Evolutionary conservation across 1,139 yeast species (phyloP).

Genomic region (Hyphopichia khmerensis): DNA sequence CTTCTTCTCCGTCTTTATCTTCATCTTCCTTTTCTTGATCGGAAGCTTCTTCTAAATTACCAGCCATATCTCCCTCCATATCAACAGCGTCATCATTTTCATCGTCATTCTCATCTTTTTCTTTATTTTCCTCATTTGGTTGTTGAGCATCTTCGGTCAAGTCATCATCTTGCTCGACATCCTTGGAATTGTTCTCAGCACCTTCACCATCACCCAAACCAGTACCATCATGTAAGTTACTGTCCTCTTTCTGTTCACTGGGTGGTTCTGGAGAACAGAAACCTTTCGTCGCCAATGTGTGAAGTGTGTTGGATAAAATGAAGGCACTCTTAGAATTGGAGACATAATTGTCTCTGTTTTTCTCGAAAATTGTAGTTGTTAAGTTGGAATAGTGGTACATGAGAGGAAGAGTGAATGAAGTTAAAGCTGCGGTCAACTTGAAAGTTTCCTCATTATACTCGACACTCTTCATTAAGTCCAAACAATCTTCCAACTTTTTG

Average conservation of each 20-base stretch:
- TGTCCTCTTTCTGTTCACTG: conserved; percentile 60
- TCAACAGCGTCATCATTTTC: conserved; percentile 84
- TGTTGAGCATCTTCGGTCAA: conserved; percentile 85
- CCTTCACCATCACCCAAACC: conserved; percentile 98
- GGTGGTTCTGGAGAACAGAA: conserved; percentile 92
- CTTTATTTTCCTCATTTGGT: conserved; percentile 73
- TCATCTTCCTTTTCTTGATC: conserved; percentile 66
- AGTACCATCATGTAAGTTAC: conserved; percentile 80
- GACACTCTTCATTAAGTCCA: conserved; percentile 18
- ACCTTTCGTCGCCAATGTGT: conserved; percentile 74
- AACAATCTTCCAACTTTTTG: conserved; percentile 16
- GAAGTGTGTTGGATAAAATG: conserved; percentile 55
- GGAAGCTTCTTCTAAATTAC: conserved; percentile 77
- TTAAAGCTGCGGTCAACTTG: conserved; percentile 40
- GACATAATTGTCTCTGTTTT: conserved; percentile 45
- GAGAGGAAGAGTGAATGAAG: conserved; percentile 57
- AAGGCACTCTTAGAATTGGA: conserved; percentile 62
- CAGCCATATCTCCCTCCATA: conserved; percentile 97
- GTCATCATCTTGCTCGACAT: conserved; percentile 91
- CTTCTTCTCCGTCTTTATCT: conserved; percentile 46
- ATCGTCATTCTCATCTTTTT: conserved; percentile 54
- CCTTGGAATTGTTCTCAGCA: conserved; percentile 71
- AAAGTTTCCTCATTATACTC: conserved; percentile 39
- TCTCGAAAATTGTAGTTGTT: conserved; percentile 37
- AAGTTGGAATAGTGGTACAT: conserved; percentile 54